Percentiles rank a stretch among this genome's conserved stretches.
phyloP scores from a whole-genome alignment of 441 rosid genomes.

The Euphorbia corollata region DNA sequence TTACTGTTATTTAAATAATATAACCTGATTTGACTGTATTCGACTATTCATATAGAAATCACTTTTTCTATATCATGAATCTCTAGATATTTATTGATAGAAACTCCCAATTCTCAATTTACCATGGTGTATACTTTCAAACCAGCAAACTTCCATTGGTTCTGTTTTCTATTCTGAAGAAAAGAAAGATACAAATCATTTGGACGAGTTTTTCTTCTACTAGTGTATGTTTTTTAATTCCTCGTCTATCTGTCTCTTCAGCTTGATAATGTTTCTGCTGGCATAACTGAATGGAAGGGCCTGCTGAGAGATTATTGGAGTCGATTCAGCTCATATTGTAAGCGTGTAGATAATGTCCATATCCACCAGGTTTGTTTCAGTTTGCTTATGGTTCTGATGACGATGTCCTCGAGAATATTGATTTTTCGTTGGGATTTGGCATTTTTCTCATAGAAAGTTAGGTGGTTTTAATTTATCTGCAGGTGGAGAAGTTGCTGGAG shows the following conservation, averaged over 20 bases:
- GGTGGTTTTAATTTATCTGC: constrained; percentile 21
- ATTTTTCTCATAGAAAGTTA: constrained; percentile 11
- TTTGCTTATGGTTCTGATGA: constrained; percentile 17
- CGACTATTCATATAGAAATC: background rate
- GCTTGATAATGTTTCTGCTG: constrained; percentile 98
- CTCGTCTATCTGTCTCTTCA: constrained; percentile 26
- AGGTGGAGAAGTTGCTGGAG: constrained; percentile 99
- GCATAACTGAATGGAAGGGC: constrained; percentile 97
- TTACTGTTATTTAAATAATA: background rate
- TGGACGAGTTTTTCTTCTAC: background rate
- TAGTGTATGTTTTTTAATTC: constrained; percentile 10
- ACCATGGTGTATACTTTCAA: background rate
- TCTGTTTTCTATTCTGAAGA: background rate
- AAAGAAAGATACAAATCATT: background rate
- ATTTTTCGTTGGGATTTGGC: background rate
- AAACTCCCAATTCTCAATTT: background rate
- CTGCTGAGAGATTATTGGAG: constrained; percentile 91
- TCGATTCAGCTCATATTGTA: constrained; percentile 79
- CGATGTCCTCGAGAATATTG: constrained; percentile 16
- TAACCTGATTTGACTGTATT: background rate
- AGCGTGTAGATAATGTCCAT: constrained; percentile 53
- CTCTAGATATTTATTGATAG: background rate
- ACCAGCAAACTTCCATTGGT: background rate
- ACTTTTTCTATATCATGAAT: background rate
- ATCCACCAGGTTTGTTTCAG: constrained; percentile 58